Conservation (phyloP, 176 grass and related monocot species). For the Oryza australiensis region DNA sequence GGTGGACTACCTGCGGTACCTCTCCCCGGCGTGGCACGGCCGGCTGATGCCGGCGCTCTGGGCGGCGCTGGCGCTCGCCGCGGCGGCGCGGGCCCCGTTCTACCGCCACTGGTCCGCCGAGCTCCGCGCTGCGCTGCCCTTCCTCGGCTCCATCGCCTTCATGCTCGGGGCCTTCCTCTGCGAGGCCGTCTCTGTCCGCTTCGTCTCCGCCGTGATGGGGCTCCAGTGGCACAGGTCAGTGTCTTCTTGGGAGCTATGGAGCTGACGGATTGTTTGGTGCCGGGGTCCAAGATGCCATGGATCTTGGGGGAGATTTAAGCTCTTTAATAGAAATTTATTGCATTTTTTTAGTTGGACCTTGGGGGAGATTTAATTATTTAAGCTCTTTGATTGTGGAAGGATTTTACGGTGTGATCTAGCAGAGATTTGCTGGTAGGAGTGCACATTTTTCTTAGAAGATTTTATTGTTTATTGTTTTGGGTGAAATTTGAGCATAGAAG, state of each 20-base stretch:
- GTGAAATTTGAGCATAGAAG: not conserved
- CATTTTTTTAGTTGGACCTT: not conserved
- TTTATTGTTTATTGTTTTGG: not conserved
- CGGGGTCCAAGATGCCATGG: not conserved
- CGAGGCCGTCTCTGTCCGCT: slow-evolving; percentile 80
- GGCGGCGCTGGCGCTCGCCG: slow-evolving; percentile 62
- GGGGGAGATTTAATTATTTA: slow-evolving; percentile 1
- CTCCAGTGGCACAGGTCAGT: slow-evolving; percentile 86
- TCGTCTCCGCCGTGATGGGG: slow-evolving; percentile 81
- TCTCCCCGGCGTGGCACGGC: slow-evolving; percentile 67
- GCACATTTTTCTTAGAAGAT: not conserved
- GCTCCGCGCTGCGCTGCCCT: slow-evolving; percentile 69
- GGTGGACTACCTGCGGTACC: slow-evolving; percentile 80
- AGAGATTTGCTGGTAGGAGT: not conserved
- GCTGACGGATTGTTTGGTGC: not conserved
- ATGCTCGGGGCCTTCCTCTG: slow-evolving; percentile 66
- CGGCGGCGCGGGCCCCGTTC: slow-evolving; percentile 54
- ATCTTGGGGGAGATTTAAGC: slow-evolving; percentile 26
- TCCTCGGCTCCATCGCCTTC: slow-evolving; percentile 71
- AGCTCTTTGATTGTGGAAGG: not conserved
- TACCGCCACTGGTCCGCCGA: slow-evolving; percentile 84
- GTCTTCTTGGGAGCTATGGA: not conserved
- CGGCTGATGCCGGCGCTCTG: slow-evolving; percentile 73
- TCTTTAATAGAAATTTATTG: not conserved
- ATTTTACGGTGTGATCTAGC: not conserved